phyloP scores from a whole-genome alignment of 2,329 filamentous ascomycete genomes.

The Sclerotinia glacialis region DNA sequence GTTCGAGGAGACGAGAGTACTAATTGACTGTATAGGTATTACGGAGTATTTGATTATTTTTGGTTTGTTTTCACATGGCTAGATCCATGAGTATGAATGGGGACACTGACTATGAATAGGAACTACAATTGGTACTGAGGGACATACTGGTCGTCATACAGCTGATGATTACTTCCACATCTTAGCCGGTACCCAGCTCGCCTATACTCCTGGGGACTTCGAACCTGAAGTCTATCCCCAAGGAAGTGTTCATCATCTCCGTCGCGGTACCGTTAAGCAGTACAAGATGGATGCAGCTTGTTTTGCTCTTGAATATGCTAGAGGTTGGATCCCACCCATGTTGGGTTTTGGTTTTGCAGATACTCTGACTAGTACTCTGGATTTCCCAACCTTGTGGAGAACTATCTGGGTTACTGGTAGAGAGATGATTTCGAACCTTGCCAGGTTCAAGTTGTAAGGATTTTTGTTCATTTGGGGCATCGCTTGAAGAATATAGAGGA shows the following conservation, averaged over 20 bases:
- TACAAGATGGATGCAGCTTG: conserved; percentile 75
- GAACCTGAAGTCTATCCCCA: conserved; percentile 66
- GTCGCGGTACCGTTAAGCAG: conserved; percentile 71
- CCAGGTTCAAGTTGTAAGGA: conserved; percentile 41
- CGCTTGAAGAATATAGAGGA: not conserved
- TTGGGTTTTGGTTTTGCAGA: conserved; percentile 86
- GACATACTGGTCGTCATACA: conserved; percentile 83
- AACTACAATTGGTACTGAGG: conserved; percentile 79
- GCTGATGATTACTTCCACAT: conserved; percentile 96
- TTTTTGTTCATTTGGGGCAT: not conserved
- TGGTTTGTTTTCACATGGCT: conserved; percentile 43
- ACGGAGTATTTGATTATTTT: conserved; percentile 92
- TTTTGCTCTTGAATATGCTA: conserved; percentile 80
- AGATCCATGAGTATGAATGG: not conserved
- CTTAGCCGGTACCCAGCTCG: conserved; percentile 71
- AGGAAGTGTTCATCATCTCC: conserved; percentile 70
- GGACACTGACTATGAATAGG: conserved; percentile 40
- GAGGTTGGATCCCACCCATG: conserved; percentile 92
- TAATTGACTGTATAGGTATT: conserved; percentile 50
- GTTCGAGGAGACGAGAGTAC: conserved; percentile 20
- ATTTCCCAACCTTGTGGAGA: conserved; percentile 79
- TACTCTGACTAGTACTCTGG: conserved; percentile 73
- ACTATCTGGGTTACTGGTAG: conserved; percentile 71
- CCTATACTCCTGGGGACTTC: conserved; percentile 68
- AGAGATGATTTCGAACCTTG: conserved; percentile 73